Conservation (phyloP, 2,329 filamentous ascomycete genomes). For the Neofusicoccum kwambonambiense region DNA sequence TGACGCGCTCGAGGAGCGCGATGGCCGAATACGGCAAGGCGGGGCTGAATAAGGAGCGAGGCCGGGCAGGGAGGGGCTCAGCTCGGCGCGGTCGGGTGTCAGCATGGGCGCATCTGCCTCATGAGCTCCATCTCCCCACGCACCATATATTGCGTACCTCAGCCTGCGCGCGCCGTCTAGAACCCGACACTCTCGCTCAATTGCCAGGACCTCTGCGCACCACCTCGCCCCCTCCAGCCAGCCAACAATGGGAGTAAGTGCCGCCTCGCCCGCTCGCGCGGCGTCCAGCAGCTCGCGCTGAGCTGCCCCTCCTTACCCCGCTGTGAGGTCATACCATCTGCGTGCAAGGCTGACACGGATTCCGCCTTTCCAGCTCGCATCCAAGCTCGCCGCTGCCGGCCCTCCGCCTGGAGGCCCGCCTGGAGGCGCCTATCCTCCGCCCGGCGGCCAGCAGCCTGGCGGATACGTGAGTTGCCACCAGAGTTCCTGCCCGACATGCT, state of each 20-base stretch:
- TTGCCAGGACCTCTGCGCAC: neutral
- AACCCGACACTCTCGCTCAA: neutral
- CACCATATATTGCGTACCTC: constrained; percentile 13
- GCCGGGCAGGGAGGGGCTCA: constrained; percentile 1
- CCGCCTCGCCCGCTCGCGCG: neutral
- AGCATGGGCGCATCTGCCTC: neutral
- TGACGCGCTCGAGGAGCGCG: neutral
- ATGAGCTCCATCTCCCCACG: constrained; percentile 1
- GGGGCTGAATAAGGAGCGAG: neutral
- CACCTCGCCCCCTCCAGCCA: neutral
- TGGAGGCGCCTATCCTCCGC: constrained; percentile 2
- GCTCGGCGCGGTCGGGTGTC: constrained; percentile 3
- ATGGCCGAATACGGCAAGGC: neutral
- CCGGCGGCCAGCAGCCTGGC: constrained; percentile 36
- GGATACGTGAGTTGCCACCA: constrained; percentile 53
- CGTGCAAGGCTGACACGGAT: constrained; percentile 27
- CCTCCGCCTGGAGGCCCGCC: constrained; percentile 31
- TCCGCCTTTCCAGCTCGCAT: constrained; percentile 40
- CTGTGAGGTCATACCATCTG: constrained; percentile 13
- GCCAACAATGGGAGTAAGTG: constrained; percentile 15
- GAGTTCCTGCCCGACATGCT: constrained; percentile 14
- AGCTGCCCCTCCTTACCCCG: constrained; percentile 21
- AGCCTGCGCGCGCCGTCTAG: neutral
- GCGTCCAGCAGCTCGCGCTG: neutral
- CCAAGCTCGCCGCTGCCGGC: constrained; percentile 47